These are phyloP conservation scores for Mimosa pudica DNA, from an alignment of 306 rosid species.

Conservation along the genomic window DNA sequence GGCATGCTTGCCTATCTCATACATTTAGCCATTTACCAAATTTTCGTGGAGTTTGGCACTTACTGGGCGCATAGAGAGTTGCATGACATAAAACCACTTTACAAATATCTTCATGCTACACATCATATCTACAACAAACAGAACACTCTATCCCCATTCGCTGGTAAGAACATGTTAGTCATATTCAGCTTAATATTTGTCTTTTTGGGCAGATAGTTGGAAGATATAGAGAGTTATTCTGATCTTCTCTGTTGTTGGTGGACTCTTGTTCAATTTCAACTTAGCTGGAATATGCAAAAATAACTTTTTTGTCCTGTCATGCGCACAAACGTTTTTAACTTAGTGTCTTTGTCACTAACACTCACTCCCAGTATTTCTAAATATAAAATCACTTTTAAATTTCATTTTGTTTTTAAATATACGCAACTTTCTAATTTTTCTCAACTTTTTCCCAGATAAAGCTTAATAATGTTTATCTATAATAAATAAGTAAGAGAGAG, in stretches of 20 bases:
- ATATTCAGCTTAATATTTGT: slow-evolving; percentile 15
- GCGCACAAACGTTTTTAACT: not conserved
- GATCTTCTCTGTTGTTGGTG: not conserved
- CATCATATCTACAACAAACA: slow-evolving; percentile 94
- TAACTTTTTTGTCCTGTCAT: not conserved
- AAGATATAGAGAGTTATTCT: not conserved
- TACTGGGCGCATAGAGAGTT: slow-evolving; percentile 93
- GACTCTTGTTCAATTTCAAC: not conserved
- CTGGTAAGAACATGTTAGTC: slow-evolving; percentile 58
- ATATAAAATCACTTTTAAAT: no score
- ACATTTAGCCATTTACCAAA: slow-evolving; percentile 57
- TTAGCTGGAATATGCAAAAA: not conserved
- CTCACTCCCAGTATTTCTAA: no score
- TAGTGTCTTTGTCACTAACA: no score
- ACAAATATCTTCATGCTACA: slow-evolving; percentile 85
- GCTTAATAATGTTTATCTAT: no score
- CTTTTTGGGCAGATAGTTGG: not conserved
- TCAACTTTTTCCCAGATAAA: no score
- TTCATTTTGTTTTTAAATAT: no score
- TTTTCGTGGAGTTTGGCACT: slow-evolving; percentile 76
- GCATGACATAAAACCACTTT: slow-evolving; percentile 93
- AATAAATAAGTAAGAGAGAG: no score
- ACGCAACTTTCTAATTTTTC: no score
- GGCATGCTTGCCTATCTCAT: slow-evolving; percentile 56
- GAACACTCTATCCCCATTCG: slow-evolving; percentile 96